Evolutionary conservation across 2,329 filamentous ascomycete species (phyloP).

Genomic region (Aspergillus proliferans): DNA sequence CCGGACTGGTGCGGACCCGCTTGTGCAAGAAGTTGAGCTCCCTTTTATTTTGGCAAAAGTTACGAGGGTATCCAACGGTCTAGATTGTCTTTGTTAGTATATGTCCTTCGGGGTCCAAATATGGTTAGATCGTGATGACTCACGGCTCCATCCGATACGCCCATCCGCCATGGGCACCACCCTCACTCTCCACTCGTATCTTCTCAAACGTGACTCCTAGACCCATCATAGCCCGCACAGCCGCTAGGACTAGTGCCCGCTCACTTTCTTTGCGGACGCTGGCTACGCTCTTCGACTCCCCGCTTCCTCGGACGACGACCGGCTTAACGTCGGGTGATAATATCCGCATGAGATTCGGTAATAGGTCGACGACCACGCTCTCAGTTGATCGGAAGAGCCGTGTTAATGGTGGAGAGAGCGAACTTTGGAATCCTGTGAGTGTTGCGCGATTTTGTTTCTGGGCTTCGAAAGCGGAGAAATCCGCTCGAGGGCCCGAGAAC

Average conservation of each 20-base stretch:
- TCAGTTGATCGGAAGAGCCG: conserved; percentile 74
- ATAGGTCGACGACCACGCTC: conserved; percentile 70
- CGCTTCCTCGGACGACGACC: conserved; percentile 69
- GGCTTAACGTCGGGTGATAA: conserved; percentile 87
- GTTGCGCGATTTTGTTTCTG: conserved; percentile 70
- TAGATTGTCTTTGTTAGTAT: conserved; percentile 18
- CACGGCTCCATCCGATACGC: conserved; percentile 94
- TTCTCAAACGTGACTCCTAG: conserved; percentile 75
- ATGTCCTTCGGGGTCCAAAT: not conserved
- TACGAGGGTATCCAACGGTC: conserved; percentile 68
- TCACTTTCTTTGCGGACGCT: conserved; percentile 85
- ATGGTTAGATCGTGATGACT: conserved; percentile 28
- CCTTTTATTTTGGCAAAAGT: conserved; percentile 49
- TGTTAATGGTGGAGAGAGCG: conserved; percentile 63
- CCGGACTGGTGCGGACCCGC: conserved; percentile 66
- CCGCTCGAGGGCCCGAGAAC: conserved; percentile 75
- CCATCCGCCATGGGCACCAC: conserved; percentile 57
- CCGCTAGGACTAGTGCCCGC: conserved; percentile 69
- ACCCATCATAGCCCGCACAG: conserved; percentile 76
- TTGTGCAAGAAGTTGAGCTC: conserved; percentile 41
- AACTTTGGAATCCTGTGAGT: conserved; percentile 66
- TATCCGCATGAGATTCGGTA: conserved; percentile 78
- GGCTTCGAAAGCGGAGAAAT: conserved; percentile 74
- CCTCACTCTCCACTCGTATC: conserved; percentile 68
- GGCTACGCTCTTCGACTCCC: conserved; percentile 60